phyloP scores from a whole-genome alignment of 805 yeast genomes.

The Blastobotrys muscicola region DNA sequence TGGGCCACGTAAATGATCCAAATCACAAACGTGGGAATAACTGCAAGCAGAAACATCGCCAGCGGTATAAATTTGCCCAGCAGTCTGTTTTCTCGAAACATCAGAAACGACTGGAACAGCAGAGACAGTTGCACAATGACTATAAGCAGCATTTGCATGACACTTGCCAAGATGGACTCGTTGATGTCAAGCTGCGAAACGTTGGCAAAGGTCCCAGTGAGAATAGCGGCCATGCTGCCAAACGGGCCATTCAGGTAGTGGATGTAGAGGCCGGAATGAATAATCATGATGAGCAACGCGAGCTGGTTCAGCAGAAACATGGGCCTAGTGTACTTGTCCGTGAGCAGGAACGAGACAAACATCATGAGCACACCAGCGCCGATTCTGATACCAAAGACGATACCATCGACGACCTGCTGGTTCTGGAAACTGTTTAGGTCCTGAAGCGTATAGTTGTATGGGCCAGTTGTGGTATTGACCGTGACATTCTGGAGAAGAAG shows the following conservation, averaged over 20 bases:
- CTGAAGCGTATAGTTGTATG: conserved; percentile 1
- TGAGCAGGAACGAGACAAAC: conserved; percentile 35
- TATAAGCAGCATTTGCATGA: conserved; percentile 51
- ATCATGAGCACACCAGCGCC: conserved; percentile 45
- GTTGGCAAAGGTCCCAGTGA: conserved; percentile 39
- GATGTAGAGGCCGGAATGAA: conserved; percentile 55
- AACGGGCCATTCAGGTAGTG: conserved; percentile 45
- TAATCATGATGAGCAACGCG: conserved; percentile 43
- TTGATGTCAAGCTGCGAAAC: conserved; percentile 33
- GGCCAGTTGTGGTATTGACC: conserved; percentile 11
- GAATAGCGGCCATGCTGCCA: conserved; percentile 36
- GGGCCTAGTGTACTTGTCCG: conserved; percentile 51
- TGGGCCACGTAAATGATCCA: conserved; percentile 44
- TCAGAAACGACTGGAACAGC: conserved; percentile 59
- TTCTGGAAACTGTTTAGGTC: conserved; percentile 5
- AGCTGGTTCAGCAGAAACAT: conserved; percentile 64
- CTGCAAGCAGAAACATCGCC: conserved; percentile 37
- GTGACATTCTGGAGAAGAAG: conserved; percentile 9
- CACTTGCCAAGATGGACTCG: conserved; percentile 51
- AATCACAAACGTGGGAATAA: conserved; percentile 46
- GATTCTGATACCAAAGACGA: conserved; percentile 48
- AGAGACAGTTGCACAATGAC: conserved; percentile 55
- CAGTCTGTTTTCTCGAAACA: conserved; percentile 36
- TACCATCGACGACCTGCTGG: conserved; percentile 19
- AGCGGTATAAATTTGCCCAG: conserved; percentile 40